Base-by-base conservation (phyloP, 2,329 filamentous ascomycete genomes). In the Neofusicoccum sp. region DNA sequence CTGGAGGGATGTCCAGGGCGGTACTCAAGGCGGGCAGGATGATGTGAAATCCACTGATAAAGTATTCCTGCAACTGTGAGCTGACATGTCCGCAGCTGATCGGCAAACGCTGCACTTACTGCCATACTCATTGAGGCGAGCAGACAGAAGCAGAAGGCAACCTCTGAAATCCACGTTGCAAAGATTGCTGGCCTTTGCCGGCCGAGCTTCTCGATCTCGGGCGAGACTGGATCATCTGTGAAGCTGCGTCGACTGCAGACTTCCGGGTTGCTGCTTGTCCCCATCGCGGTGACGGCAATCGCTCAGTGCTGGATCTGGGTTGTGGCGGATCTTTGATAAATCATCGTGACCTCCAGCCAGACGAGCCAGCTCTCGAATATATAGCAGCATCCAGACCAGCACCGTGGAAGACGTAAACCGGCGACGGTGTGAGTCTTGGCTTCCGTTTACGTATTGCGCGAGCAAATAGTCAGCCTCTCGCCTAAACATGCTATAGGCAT, bases 31-130 rank as follows among this genome's bases (percentile, higher is more conserved):
- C 84, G 0, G 90, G 90, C 0, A 93, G 74, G 31, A 93, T 75
- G 62, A 86, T 76, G 61, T 81, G 84, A 68, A 93, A 95, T 30
- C 91, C 91, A 49, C 87, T 89, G 56, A 93, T 83, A 70, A 88
- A 89, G 73, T 87, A 92, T 75, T 93, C 89, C 60, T 56, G 24
- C n/a, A 3, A 1, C 41, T 30, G 30, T 58, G 9, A 57, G 36
- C 2, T 9, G 1, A 2, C 6, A 6, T 9, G 6, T 12, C 44
- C 12, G 3, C 6, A 56, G 3, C 16, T 40, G 14, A 2, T 11
- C 14, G 24, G 5, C 2, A 28, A 34, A 49, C 12, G 20, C 20
- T 20, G 20, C 14, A 34, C 51, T 33, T 8, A 56, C 82, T 45
- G 83, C 79, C 67, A 88, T 79, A 63, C 88, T 82, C 75, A 88